Evolutionary conservation across 345 rosid species (phyloP).

Genomic region (Draba incana): DNA sequence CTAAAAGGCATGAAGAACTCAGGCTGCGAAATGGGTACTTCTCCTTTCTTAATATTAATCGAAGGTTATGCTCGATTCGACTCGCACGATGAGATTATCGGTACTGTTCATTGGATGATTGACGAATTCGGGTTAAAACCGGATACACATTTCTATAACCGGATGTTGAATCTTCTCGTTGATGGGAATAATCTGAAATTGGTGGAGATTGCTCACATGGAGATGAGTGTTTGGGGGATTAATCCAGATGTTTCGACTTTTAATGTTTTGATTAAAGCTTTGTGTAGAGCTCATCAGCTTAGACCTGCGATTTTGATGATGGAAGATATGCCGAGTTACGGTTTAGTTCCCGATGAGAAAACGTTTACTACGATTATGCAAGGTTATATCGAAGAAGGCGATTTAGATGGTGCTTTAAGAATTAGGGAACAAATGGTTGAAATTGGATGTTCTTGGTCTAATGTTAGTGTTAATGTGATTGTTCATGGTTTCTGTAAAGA

Average conservation of each 20-base stretch:
- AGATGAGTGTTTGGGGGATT: slow-evolving; percentile 62
- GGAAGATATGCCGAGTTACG: slow-evolving; percentile 81
- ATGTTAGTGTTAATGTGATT: slow-evolving; percentile 79
- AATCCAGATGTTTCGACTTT: slow-evolving; percentile 82
- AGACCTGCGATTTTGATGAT: slow-evolving; percentile 82
- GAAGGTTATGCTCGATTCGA: slow-evolving; percentile 66
- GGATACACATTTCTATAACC: slow-evolving; percentile 69
- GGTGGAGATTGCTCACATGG: slow-evolving; percentile 66
- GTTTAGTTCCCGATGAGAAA: slow-evolving; percentile 77
- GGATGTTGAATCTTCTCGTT: slow-evolving; percentile 75
- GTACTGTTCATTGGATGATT: slow-evolving; percentile 59
- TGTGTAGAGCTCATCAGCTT: slow-evolving; percentile 86
- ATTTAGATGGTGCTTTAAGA: slow-evolving; percentile 75
- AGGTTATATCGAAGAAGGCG: slow-evolving; percentile 82
- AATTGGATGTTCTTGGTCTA: slow-evolving; percentile 54
- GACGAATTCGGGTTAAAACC: slow-evolving; percentile 56
- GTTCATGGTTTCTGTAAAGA: slow-evolving; percentile 85
- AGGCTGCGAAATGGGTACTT: slow-evolving; percentile 48
- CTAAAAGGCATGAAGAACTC: slow-evolving; percentile 59
- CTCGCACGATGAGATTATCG: slow-evolving; percentile 59
- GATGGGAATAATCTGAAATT: slow-evolving; percentile 74
- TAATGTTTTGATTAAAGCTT: slow-evolving; percentile 79
- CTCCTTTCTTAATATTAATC: slow-evolving; percentile 57
- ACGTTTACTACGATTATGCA: slow-evolving; percentile 88
- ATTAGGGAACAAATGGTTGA: slow-evolving; percentile 65